Conservation (phyloP, 345 rosid genomes). For the Dipteronia dyeriana region DNA sequence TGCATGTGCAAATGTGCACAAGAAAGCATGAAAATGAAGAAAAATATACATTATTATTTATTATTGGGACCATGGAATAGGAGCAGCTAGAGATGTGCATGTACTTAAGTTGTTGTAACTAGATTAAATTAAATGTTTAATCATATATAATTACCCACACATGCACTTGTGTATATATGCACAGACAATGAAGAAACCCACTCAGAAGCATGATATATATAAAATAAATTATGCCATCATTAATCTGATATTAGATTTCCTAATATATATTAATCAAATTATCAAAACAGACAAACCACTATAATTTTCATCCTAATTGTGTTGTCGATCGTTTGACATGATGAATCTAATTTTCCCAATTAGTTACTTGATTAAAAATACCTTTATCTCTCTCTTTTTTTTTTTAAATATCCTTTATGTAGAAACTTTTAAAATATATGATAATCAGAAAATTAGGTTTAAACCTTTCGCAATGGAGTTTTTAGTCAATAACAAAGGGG, state of each 20-base stretch:
- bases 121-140: background rate
- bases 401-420: too few relatives aligned
- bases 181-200: constrained; percentile 18
- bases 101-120: constrained; percentile 16
- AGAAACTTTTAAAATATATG: too few relatives aligned
- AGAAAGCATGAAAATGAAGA: constrained; percentile 14
- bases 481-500: too few relatives aligned
- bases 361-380: background rate
- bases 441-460: too few relatives aligned
- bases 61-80: background rate
- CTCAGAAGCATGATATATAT: background rate
- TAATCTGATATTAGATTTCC: too few relatives aligned
- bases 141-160: constrained; percentile 16
- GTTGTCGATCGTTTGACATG: background rate
- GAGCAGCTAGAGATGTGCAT: constrained; percentile 6
- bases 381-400: too few relatives aligned
- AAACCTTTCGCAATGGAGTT: too few relatives aligned
- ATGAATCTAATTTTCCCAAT: background rate
- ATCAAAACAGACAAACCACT: background rate
- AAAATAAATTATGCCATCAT: background rate
- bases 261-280: background rate
- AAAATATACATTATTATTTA: background rate
- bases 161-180: constrained; percentile 1
- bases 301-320: too few relatives aligned
- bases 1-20: constrained; percentile 27